A percentile compares a stretch with the other conserved stretches of the same genome.
Conservation (phyloP, 2,329 filamentous ascomycete genomes). For the Botryotinia calthae region DNA sequence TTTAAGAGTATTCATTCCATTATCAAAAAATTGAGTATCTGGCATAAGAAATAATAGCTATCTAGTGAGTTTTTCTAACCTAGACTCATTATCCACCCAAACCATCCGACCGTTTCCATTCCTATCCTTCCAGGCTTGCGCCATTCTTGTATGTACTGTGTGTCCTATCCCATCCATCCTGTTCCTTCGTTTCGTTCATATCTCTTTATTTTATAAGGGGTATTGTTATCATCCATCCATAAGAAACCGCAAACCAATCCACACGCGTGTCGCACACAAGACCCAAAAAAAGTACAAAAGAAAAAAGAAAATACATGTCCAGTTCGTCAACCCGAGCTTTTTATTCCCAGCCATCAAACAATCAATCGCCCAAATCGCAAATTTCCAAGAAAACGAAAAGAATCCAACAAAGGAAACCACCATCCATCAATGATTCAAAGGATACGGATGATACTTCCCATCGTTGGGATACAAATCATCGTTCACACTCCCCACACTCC, state of each 20-base stretch:
- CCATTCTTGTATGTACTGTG: conserved; percentile 9
- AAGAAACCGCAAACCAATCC: background rate
- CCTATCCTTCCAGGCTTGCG: conserved; percentile 8
- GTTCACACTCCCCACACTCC: conserved; percentile 7
- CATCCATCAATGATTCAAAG: conserved; percentile 1
- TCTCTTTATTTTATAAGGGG: background rate
- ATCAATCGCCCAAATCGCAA: background rate
- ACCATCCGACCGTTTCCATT: background rate
- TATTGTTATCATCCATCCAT: background rate
- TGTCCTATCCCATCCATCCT: background rate
- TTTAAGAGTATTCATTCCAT: background rate
- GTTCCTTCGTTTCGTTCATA: background rate
- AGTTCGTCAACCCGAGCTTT: background rate
- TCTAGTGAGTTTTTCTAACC: background rate
- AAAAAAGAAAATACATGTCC: background rate
- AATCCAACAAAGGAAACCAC: background rate
- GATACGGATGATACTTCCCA: conserved; percentile 34
- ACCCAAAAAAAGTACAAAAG: background rate
- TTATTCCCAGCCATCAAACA: background rate
- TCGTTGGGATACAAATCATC: conserved; percentile 26
- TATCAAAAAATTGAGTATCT: background rate
- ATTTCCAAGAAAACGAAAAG: background rate
- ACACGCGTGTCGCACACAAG: background rate
- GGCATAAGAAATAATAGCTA: conserved; percentile 2
- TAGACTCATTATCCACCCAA: background rate